Conservation (phyloP, 2,329 filamentous ascomycete species). For the Didymella exigua region DNA sequence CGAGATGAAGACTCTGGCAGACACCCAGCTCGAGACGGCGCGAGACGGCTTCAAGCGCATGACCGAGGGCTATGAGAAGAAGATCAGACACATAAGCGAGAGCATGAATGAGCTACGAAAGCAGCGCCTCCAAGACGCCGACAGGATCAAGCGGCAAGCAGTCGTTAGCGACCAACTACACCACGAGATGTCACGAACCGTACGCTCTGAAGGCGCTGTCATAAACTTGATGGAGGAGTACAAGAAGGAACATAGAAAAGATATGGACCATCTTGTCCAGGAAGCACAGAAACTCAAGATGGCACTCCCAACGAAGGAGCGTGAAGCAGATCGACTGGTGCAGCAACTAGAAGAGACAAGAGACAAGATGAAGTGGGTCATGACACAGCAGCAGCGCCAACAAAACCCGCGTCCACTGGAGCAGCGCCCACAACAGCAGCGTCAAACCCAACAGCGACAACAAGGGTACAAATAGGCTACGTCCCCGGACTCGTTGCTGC, state of each 20-base stretch:
- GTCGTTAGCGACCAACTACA: constrained; percentile 77
- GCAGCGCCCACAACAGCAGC: constrained; percentile 33
- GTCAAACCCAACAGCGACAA: constrained; percentile 12
- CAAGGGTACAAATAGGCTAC: constrained; percentile 11
- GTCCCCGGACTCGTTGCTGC: constrained; percentile 5
- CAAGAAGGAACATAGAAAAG: constrained; percentile 67
- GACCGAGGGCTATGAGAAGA: constrained; percentile 54
- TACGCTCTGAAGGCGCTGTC: constrained; percentile 67
- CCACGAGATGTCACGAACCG: constrained; percentile 66
- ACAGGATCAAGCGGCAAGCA: constrained; percentile 59
- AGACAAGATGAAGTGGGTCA: constrained; percentile 73
- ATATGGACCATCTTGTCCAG: constrained; percentile 64
- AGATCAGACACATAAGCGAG: constrained; percentile 61
- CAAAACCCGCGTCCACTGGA: constrained; percentile 29
- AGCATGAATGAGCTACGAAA: constrained; percentile 40
- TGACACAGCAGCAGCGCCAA: constrained; percentile 50
- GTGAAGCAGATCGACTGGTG: constrained; percentile 65
- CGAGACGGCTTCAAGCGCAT: constrained; percentile 74
- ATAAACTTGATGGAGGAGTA: constrained; percentile 66
- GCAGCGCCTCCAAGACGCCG: constrained; percentile 37
- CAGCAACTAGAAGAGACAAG: constrained; percentile 65
- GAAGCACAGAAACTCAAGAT: constrained; percentile 63
- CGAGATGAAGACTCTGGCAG: constrained; percentile 58
- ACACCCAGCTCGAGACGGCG: constrained; percentile 68
- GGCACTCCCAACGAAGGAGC: constrained; percentile 61